Base-by-base conservation (phyloP, 768 basidiomycete species). In the Leccinellum luteum region DNA sequence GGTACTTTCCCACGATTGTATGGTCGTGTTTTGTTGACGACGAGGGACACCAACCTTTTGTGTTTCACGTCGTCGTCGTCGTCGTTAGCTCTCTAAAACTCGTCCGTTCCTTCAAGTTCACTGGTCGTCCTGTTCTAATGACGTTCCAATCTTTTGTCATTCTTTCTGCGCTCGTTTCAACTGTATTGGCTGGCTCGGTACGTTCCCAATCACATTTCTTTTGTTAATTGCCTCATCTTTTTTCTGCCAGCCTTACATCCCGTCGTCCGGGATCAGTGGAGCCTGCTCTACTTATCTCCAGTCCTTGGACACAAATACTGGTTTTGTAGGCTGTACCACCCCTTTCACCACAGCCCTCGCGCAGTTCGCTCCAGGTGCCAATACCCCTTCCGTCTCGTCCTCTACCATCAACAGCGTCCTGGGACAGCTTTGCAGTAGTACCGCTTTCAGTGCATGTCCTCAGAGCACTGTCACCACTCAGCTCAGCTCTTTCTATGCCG, bases 401-500 rank as follows among this genome's bases (percentile, higher is more conserved):
- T 67, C 81, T 32, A 55, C 74, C 58, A 75, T 92, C 67, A 73
- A 72, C 51, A 66, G 72, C n/a, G 72, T 87, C 8, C 75, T 93
- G n/a, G 67, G 59, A 62, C 69, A 57, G 49, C 69, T 93, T 31
- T 94, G 90, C 77, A 66, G 77, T 19, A 64, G 75, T 34, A 69
- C 76, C 6, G 74, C 80, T 27, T 68, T 78, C 43, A 63, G 55
- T 17, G 61, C 76, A 2, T 95, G 92, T 75, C 75, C 84, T 6
- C 77, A 83, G 35, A 79, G 74, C 41, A 67, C 78, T 57, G 71
- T 98, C 67, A 82, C 87, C 54, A 58, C 75, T 43, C 78, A 83
- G 63, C 83, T 98, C 54, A 74, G 82, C 52, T 56, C 76, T 8
- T 97, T 98, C 75, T 86, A 86, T 71, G 65, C 80, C 9, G 78